Conservation (phyloP, 1,284 basidiomycete genomes). For the Apiotrichum siamense region DNA sequence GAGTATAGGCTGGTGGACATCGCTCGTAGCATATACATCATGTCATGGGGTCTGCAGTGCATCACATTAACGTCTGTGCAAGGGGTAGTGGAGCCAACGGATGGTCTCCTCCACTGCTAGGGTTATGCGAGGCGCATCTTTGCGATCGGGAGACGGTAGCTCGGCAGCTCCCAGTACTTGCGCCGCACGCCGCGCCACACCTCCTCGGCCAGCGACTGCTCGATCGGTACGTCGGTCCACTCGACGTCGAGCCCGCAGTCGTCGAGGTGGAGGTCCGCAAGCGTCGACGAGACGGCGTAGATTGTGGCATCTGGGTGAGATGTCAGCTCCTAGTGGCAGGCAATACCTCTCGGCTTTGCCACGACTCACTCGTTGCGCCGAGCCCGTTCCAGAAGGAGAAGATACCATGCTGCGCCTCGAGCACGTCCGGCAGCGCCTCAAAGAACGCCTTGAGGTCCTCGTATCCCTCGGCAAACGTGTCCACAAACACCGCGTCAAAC, state of each 20-base stretch:
- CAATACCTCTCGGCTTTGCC: too few species aligned
- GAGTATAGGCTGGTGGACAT: background rate
- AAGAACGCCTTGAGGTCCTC: constrained; percentile 76
- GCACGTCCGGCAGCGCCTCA: constrained; percentile 68
- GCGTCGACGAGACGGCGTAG: constrained; percentile 84
- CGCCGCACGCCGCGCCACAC: constrained; percentile 47
- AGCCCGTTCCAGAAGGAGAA: constrained; percentile 97
- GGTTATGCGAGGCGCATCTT: constrained; percentile 26
- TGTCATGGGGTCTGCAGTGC: background rate
- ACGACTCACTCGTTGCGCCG: constrained; percentile 83
- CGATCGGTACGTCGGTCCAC: constrained; percentile 45
- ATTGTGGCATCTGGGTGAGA: constrained; percentile 67
- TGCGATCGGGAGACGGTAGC: constrained; percentile 43
- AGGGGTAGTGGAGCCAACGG: too few species aligned
- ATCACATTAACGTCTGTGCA: too few species aligned
- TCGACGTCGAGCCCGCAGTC: constrained; percentile 60
- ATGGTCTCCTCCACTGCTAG: background rate
- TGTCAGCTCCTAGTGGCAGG: too few species aligned
- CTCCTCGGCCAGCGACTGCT: constrained; percentile 42
- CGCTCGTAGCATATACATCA: background rate
- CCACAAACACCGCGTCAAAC: constrained; percentile 90
- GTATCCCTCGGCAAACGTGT: constrained; percentile 90
- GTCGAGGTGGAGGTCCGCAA: constrained; percentile 78
- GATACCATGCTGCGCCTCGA: constrained; percentile 68
- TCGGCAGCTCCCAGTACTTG: constrained; percentile 47